phyloP scores from a whole-genome alignment of 192 early-diverging fungal species.

The Coemansia sp. region DNA sequence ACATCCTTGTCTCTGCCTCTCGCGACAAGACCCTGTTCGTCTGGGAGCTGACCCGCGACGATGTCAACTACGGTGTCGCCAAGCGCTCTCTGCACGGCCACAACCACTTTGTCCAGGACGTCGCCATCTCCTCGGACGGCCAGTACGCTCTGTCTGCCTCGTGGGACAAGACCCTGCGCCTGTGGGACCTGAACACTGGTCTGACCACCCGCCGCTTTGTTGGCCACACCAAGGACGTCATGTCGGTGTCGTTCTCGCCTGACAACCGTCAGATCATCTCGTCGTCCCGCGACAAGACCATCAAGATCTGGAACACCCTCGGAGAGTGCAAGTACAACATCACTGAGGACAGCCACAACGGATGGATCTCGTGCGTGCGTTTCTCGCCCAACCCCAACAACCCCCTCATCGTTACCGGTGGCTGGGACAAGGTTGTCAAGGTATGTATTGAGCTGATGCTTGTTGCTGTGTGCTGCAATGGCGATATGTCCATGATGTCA shows the following conservation, averaged over 20 bases:
- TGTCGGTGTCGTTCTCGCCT: constrained; percentile 99
- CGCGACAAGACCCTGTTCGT: constrained; percentile 99
- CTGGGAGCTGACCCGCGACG: constrained; percentile 95
- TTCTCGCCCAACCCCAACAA: constrained; percentile 99
- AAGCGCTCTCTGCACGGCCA: constrained; percentile 92
- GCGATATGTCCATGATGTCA: constrained; percentile 42
- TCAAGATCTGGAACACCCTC: constrained; percentile 99
- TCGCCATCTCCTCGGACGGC: constrained; percentile 98
- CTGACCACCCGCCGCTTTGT: constrained; percentile 95
- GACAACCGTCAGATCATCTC: constrained; percentile 99
- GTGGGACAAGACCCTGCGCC: constrained; percentile 99
- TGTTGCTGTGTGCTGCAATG: constrained; percentile 13
- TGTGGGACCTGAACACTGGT: constrained; percentile 98
- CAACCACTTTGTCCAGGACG: constrained; percentile 99
- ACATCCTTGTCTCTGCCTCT: constrained; percentile 96
- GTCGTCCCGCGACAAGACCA: constrained; percentile 96
- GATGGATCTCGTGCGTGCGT: constrained; percentile 99
- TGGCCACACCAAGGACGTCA: constrained; percentile 96
- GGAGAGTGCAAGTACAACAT: constrained; percentile 99
- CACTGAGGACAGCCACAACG: constrained; percentile 93
- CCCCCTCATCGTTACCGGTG: constrained; percentile 96
- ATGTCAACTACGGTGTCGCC: constrained; percentile 89
- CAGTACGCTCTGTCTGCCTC: constrained; percentile 98
- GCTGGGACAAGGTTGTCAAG: constrained; percentile 99
- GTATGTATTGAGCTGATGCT: constrained; percentile 58